Percentiles rank a stretch among this genome's conserved stretches.
Evolutionary conservation across 2,329 filamentous ascomycete genomes (phyloP).

Genomic region (Dactylellina leptospora): DNA sequence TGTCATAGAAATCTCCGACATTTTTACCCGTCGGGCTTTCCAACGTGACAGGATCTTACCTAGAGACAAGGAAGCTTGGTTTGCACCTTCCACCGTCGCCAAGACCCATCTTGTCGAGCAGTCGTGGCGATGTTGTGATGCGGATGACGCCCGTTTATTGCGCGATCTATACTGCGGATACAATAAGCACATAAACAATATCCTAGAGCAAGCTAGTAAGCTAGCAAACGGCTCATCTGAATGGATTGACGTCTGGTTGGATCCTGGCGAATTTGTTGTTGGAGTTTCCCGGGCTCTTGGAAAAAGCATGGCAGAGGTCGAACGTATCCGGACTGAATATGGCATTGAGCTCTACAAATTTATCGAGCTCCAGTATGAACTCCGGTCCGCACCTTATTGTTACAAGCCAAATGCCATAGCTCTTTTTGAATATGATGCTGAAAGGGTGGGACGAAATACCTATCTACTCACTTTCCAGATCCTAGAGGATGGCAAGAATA

Average conservation of each 20-base stretch:
- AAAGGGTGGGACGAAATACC: constrained; percentile 4
- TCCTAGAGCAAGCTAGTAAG: neutral
- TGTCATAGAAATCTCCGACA: constrained; percentile 22
- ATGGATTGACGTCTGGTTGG: constrained; percentile 33
- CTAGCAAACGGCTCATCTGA: neutral
- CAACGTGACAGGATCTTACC: constrained; percentile 9
- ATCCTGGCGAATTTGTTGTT: constrained; percentile 12
- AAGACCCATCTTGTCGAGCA: neutral
- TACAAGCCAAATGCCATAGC: constrained; percentile 19
- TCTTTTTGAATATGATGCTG: neutral
- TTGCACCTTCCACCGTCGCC: neutral
- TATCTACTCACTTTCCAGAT: constrained; percentile 27
- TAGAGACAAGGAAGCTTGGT: constrained; percentile 18
- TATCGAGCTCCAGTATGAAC: constrained; percentile 22
- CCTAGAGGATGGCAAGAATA: neutral
- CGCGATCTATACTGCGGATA: constrained; percentile 34
- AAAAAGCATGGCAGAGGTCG: neutral
- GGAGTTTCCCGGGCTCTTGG: neutral
- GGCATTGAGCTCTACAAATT: constrained; percentile 41
- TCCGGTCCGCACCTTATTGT: constrained; percentile 5
- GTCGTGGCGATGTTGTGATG: constrained; percentile 13
- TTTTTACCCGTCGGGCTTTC: constrained; percentile 21
- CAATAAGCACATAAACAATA: constrained; percentile 3
- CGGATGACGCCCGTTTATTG: constrained; percentile 10
- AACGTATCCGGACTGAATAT: constrained; percentile 7